Evolutionary conservation across 176 grass and related monocot species (phyloP), one percentile per base, ranked within the genome.

Genomic region (Cenchrus americanus): DNA sequence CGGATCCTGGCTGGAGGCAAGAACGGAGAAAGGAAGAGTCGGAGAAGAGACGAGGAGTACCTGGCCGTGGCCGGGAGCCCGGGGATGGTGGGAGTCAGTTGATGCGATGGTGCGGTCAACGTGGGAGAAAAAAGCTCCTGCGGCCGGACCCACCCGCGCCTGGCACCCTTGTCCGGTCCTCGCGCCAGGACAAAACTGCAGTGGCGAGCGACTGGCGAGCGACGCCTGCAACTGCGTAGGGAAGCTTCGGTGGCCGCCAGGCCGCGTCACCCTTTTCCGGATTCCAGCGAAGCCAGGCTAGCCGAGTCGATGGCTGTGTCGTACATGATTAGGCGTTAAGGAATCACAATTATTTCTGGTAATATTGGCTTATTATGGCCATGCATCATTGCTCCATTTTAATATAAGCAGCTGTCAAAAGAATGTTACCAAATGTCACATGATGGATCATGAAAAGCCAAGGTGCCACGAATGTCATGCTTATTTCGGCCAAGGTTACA

Each of bases 31-130:
- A 41, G 24, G 30, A 52, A 60, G 69, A 23, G 59, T 27, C 19
- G 68, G 13, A 51, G n/a, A 51, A 51, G 42, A 9, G n/a, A 52
- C 27, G 52, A 62, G 69, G 77, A 34, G 69, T 50, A 80, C 66
- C 76, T 55, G 58, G 17, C 22, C 32, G 32, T 1, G 32, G 3
- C 32, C 14, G 18, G 30, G 47, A 8, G 17, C 1, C 63, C 58
- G 81, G 75, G 32, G 77, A 65, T 18, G 59, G 46, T 82, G 86
- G 27, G 27, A 5, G 40, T 66, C 23, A 0, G 81, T 67, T 74
- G 71, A 81, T 85, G 62, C 32, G 70, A 84, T 67, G 62, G 76
- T 30, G 87, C 73, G 82, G 82, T 89, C 82, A 75, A 85, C 51
- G 32, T 66, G 62, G 22, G 76, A 55, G 46, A 66, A 72, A 67